These are phyloP conservation scores for Tilletia indica DNA, from an alignment of 1,284 basidiomycete species.

Conservation along the genomic window DNA sequence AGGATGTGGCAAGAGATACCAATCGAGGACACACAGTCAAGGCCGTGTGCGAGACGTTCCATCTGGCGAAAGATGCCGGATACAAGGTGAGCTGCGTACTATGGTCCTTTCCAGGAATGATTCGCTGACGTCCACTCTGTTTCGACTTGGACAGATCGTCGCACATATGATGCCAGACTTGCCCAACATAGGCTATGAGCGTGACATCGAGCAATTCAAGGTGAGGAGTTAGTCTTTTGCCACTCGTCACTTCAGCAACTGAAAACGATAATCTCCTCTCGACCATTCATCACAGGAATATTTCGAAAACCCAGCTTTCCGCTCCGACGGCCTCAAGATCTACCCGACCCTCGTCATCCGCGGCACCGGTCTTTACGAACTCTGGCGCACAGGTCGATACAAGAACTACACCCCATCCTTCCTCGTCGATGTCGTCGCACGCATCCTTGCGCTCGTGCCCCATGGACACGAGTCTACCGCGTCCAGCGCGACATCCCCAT, in stretches of 20 bases:
- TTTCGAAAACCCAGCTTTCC: slow-evolving; percentile 96
- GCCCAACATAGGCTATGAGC: slow-evolving; percentile 93
- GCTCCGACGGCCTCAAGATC: slow-evolving; percentile 95
- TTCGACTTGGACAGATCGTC: slow-evolving; percentile 59
- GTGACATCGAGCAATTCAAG: slow-evolving; percentile 98
- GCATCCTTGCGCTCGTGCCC: slow-evolving; percentile 96
- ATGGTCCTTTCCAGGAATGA: too few relatives aligned
- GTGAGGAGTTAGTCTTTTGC: slow-evolving; percentile 57
- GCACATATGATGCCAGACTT: slow-evolving; percentile 64
- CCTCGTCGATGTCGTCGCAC: slow-evolving; percentile 91
- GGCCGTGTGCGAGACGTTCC: slow-evolving; percentile 94
- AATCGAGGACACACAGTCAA: slow-evolving; percentile 95
- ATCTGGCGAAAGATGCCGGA: slow-evolving; percentile 95
- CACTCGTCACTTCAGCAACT: not conserved
- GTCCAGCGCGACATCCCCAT: slow-evolving; percentile 61
- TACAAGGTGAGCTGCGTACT: slow-evolving; percentile 67
- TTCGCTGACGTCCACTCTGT: not conserved
- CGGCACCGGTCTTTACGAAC: slow-evolving; percentile 92
- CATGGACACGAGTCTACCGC: slow-evolving; percentile 98
- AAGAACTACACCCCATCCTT: slow-evolving; percentile 99
- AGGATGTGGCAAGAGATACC: slow-evolving; percentile 97
- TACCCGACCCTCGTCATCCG: slow-evolving; percentile 98
- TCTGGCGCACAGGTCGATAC: slow-evolving; percentile 94
- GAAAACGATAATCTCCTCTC: not conserved
- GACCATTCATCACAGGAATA: slow-evolving; percentile 62